These are phyloP conservation scores for Chlorella ohadii DNA, from an alignment of 139 green algal genomes.

Conservation along the genomic window DNA sequence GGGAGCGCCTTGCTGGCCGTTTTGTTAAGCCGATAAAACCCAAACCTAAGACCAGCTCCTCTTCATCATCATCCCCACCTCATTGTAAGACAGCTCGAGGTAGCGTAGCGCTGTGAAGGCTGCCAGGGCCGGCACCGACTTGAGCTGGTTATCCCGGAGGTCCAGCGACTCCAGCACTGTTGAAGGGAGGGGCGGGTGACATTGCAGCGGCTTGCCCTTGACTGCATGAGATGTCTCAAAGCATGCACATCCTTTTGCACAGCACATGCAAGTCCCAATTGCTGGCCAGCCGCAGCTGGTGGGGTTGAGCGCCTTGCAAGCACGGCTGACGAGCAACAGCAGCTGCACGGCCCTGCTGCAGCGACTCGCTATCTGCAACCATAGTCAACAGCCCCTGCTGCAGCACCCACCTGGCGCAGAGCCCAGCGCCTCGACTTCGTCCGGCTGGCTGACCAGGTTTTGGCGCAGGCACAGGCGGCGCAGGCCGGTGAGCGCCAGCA, in stretches of 20 bases:
- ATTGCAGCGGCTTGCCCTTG: too few relatives aligned
- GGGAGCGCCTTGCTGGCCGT: too few relatives aligned
- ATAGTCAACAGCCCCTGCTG: too few relatives aligned
- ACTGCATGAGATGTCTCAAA: too few relatives aligned
- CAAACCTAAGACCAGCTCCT: too few relatives aligned
- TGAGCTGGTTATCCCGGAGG: constrained; percentile 87
- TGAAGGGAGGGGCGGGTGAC: neutral
- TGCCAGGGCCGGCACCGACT: constrained; percentile 64
- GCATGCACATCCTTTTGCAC: too few relatives aligned
- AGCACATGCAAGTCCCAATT: too few relatives aligned
- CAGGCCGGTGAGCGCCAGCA: constrained; percentile 80
- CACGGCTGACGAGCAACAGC: too few relatives aligned
- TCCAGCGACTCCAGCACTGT: constrained; percentile 75
- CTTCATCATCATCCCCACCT: constrained; percentile 38
- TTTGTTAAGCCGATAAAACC: too few relatives aligned
- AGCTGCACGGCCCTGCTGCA: too few relatives aligned
- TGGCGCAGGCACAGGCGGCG: constrained; percentile 81
- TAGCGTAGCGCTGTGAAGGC: constrained; percentile 64
- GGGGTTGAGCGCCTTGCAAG: neutral
- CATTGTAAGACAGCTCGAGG: constrained; percentile 91
- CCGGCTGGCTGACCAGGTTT: constrained; percentile 76
- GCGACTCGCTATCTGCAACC: too few relatives aligned
- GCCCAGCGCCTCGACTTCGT: constrained; percentile 35
- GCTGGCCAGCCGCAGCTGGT: neutral
- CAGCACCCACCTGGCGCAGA: constrained; percentile 30